Base-by-base conservation (phyloP, 345 rosid species). In the Brassica incana region DNA sequence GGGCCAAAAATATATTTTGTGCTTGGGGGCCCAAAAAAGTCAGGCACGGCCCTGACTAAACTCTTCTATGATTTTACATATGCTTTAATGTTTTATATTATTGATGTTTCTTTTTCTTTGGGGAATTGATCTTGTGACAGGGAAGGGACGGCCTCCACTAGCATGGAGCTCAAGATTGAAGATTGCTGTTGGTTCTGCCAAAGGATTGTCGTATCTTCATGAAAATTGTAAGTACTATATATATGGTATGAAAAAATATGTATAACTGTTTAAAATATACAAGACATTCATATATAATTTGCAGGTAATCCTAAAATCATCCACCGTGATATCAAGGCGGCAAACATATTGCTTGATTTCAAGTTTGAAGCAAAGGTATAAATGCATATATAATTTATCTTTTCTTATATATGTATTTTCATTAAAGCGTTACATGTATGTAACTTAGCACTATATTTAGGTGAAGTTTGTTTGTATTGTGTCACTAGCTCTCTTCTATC, bases 181-280 rank as follows among this genome's bases (percentile, higher is more conserved):
- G 81, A 89, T 94, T 76, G 95, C 98, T 3, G 14, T 91, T 81
- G 98, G 97, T 38, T 84, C 98, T 80, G 97, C 98, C 3, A 95
- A 87, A 83, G 99, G 99, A 65, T 85, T 95, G 32, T 94, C 98
- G 1, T 92, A 95, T 84, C 91, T 95, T 68, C 99, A 95, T 59
- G 99, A 95, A 90, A 96, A 92, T 82, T 95, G 99, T 90, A 74
- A 84, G 91, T 62, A 35, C 6, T 35, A 35, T 27, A 27, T 27
- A 15, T 56, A 25, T 6, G 1, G 32, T 66, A 1, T 35, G 8
- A 33, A 69, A 69, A 27, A 38, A 5, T 59, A 40, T 69, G 7
- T 67, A 2, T 63, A 63, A 1, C 5, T 63, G 45, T 45, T 30
- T 36, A 2, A 27, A 30, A 52, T 18, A 60, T 23, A 48, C 3